Conservation (phyloP, 495 filamentous ascomycete genomes). For the Diplogelasinospora grovesii region DNA sequence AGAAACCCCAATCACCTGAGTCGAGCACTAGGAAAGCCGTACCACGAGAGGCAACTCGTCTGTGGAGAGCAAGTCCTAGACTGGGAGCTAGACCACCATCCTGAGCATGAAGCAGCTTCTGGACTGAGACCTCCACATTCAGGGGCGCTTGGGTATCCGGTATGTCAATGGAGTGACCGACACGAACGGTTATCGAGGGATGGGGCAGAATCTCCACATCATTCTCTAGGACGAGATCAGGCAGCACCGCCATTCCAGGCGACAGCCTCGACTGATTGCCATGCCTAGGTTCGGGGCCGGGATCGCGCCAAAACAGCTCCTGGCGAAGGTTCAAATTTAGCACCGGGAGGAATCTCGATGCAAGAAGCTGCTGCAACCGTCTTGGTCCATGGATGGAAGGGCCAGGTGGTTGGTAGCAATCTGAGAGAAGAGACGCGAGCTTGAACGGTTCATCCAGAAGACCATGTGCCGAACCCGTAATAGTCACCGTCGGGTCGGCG, state of each 20-base stretch:
- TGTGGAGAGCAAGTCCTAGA: constrained; percentile 18
- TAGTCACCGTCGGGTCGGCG: constrained; percentile 15
- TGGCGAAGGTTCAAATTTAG: constrained; percentile 15
- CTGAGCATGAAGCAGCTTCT: constrained; percentile 6
- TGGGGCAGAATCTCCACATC: constrained; percentile 20
- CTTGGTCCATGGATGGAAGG: constrained; percentile 15
- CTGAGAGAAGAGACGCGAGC: constrained; percentile 11
- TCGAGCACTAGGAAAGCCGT: constrained; percentile 18
- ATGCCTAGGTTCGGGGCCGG: not conserved
- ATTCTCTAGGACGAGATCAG: constrained; percentile 17
- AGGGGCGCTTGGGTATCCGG: constrained; percentile 9
- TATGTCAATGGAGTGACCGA: constrained; percentile 17
- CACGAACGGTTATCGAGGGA: constrained; percentile 9
- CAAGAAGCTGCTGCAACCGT: constrained; percentile 16
- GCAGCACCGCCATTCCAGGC: too few species aligned
- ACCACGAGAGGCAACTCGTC: constrained; percentile 3
- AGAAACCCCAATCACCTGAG: constrained; percentile 14
- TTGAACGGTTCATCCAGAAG: constrained; percentile 19
- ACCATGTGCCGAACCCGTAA: constrained; percentile 18
- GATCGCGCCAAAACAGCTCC: constrained; percentile 15
- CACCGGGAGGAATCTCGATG: constrained; percentile 15
- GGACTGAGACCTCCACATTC: constrained; percentile 15
- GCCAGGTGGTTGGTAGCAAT: constrained; percentile 21
- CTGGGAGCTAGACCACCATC: constrained; percentile 2
- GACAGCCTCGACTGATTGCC: too few species aligned